Percentiles rank a stretch among this genome's conserved stretches.
These are phyloP conservation scores for Backusella westeae DNA, from an alignment of 192 early-diverging fungal genomes.

Conservation along the genomic window DNA sequence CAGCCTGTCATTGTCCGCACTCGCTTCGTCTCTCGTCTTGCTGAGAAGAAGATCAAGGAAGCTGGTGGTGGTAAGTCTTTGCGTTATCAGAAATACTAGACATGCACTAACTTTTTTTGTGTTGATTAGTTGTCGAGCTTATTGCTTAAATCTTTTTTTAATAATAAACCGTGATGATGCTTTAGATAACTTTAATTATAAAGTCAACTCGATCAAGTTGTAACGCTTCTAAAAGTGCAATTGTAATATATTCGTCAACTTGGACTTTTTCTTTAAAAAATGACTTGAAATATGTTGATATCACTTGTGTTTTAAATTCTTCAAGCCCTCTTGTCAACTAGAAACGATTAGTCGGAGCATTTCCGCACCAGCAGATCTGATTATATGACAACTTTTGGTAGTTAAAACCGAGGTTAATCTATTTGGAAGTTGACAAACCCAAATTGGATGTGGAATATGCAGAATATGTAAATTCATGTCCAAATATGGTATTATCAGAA, in stretches of 20 bases:
- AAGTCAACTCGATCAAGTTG: neutral
- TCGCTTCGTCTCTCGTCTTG: slow-evolving; percentile 84
- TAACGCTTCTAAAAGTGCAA: neutral
- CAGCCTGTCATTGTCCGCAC: slow-evolving; percentile 96
- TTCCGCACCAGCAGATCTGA: neutral
- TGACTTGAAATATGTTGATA: neutral
- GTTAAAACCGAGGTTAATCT: neutral
- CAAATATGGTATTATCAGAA: neutral
- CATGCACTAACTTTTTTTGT: neutral
- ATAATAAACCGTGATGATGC: neutral
- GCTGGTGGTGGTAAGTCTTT: slow-evolving; percentile 75
- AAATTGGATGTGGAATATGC: neutral
- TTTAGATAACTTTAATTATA: neutral
- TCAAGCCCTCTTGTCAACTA: neutral
- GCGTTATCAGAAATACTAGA: neutral
- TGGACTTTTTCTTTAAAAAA: neutral
- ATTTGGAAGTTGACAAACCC: neutral
- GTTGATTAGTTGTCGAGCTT: slow-evolving; percentile 46
- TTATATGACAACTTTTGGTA: neutral
- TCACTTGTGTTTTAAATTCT: neutral
- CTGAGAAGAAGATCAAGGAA: slow-evolving; percentile 99
- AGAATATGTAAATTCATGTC: neutral
- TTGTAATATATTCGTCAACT: neutral
- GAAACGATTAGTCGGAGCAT: neutral
- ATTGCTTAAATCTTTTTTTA: slow-evolving; percentile 46